phyloP scores from a whole-genome alignment of 1,284 basidiomycete species.

The Trametes pubescens region DNA sequence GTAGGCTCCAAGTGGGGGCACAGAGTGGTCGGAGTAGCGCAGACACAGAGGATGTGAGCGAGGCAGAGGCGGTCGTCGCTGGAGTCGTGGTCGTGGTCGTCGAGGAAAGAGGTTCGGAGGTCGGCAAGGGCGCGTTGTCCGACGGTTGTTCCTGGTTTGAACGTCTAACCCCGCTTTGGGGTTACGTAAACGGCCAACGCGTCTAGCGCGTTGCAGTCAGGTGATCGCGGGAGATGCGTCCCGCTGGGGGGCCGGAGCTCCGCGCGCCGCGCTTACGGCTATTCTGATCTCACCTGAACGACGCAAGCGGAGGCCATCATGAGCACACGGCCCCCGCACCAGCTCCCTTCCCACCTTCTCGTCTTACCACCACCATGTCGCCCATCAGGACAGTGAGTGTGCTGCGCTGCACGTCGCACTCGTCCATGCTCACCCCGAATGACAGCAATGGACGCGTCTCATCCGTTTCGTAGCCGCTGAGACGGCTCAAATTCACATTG shows the following conservation, averaged over 20 bases:
- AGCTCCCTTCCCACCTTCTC: slow-evolving; percentile 17
- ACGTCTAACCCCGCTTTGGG: slow-evolving; percentile 22
- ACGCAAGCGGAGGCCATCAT: not conserved
- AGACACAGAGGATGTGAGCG: not conserved
- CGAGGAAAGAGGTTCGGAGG: slow-evolving; percentile 5
- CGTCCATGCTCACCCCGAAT: slow-evolving; percentile 6
- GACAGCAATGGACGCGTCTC: slow-evolving; percentile 79
- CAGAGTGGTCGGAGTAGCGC: not conserved
- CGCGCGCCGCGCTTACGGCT: slow-evolving; percentile 2
- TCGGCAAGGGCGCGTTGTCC: slow-evolving; percentile 4
- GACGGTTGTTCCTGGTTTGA: slow-evolving; percentile 9
- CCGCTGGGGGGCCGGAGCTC: slow-evolving; percentile 17
- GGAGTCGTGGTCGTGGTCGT: slow-evolving; percentile 13
- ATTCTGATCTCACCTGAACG: not conserved
- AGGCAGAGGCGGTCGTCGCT: not conserved
- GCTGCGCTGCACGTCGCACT: not conserved
- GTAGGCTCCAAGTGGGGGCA: not conserved
- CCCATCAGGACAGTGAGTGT: slow-evolving; percentile 63
- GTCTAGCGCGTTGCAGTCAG: slow-evolving; percentile 25
- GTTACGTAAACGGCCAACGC: slow-evolving; percentile 27
- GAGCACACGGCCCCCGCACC: slow-evolving; percentile 20
- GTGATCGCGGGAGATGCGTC: slow-evolving; percentile 27
- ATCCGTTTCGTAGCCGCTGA: slow-evolving; percentile 87
- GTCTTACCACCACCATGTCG: slow-evolving; percentile 52
- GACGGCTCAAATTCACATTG: slow-evolving; percentile 76